These are phyloP conservation scores for Apiospora marii DNA, from an alignment of 2,329 filamentous ascomycete species.

Conservation along the genomic window DNA sequence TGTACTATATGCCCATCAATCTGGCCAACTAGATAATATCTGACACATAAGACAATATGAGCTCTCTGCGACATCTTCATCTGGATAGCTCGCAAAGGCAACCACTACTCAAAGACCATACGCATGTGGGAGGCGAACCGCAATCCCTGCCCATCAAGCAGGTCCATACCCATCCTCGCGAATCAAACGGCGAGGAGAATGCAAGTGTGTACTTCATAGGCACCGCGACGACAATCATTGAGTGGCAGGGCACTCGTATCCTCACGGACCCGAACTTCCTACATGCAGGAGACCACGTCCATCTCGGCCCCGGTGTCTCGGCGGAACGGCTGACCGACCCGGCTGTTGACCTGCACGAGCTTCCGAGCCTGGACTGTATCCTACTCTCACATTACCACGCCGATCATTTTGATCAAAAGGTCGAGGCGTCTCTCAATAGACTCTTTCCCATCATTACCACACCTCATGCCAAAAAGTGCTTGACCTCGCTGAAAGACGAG, in stretches of 20 bases:
- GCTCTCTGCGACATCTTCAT: constrained; percentile 36
- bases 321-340: constrained; percentile 64
- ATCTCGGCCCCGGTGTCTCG: constrained; percentile 69
- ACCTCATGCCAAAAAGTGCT: constrained; percentile 63
- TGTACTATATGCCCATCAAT: background rate
- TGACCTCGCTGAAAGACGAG: constrained; percentile 53
- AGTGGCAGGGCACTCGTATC: constrained; percentile 60
- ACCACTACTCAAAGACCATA: constrained; percentile 41
- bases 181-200: constrained; percentile 40
- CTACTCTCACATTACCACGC: constrained; percentile 71
- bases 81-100: constrained; percentile 38
- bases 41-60: constrained; percentile 30
- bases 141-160: constrained; percentile 34
- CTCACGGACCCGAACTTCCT: constrained; percentile 71
- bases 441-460: constrained; percentile 70
- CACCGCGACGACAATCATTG: constrained; percentile 63
- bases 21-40: constrained; percentile 21
- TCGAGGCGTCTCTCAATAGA: constrained; percentile 50
- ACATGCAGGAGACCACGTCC: constrained; percentile 70
- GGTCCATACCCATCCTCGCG: constrained; percentile 37
- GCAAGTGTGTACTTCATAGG: constrained; percentile 62
- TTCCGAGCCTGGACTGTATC: constrained; percentile 67
- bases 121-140: constrained; percentile 31
- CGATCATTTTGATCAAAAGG: constrained; percentile 51
- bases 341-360: constrained; percentile 64